Evolutionary conservation across 225 moss, liverwort and hornwort species (phyloP).

Genomic region (Physcomitrium patens): DNA sequence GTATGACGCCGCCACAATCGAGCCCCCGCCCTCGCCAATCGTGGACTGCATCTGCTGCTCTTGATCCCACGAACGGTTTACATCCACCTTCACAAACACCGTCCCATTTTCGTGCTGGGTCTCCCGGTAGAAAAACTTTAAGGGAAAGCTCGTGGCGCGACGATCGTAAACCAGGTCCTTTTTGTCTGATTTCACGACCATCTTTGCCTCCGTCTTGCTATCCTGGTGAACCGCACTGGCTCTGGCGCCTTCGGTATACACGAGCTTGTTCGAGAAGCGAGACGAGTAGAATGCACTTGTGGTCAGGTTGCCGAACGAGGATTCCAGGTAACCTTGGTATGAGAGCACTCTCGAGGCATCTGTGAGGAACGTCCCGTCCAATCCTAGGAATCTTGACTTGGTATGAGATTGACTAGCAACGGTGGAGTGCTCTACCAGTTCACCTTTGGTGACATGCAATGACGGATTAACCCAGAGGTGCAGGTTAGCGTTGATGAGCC

Average conservation of each 20-base stretch:
- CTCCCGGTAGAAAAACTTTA: constrained; percentile 41
- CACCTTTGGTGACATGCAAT: constrained; percentile 34
- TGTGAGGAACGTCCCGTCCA: constrained; percentile 58
- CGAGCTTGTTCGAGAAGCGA: constrained; percentile 41
- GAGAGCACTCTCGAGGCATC: constrained; percentile 42
- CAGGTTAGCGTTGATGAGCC: constrained; percentile 69
- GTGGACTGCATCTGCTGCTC: constrained; percentile 40
- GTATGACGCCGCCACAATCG: no score
- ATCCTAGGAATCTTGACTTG: constrained; percentile 28
- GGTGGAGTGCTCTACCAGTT: constrained; percentile 41
- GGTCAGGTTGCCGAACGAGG: constrained; percentile 71
- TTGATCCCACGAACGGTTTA: constrained; percentile 59
- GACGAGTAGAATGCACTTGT: constrained; percentile 40
- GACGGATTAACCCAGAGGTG: constrained; percentile 70
- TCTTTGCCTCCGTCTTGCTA: constrained; percentile 38
- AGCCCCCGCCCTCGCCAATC: constrained; percentile 34
- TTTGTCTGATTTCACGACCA: constrained; percentile 42
- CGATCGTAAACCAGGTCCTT: constrained; percentile 43
- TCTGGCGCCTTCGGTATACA: constrained; percentile 30
- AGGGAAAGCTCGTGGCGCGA: constrained; percentile 53
- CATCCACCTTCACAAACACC: constrained; percentile 8
- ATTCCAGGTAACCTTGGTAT: constrained; percentile 55
- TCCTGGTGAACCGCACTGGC: constrained; percentile 37
- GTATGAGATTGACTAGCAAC: constrained; percentile 29
- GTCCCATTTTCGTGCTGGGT: constrained; percentile 3